Base-by-base conservation (phyloP, 352 stramenopile genomes). In the Peronospora belbahrii region DNA sequence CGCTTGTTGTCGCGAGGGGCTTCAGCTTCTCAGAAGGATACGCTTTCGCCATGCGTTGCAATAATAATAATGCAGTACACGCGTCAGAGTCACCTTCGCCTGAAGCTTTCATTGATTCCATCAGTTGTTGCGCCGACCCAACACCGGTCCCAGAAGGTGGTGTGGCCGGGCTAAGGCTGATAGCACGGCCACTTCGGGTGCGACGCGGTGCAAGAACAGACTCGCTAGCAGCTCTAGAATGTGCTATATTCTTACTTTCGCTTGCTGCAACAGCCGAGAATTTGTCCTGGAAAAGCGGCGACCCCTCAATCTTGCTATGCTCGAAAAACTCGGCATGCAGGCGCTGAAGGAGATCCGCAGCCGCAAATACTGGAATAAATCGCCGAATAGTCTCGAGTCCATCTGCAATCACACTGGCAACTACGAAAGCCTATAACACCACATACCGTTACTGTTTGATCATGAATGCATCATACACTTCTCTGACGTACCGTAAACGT, bases 291-390 rank as follows among this genome's bases (percentile, higher is more conserved):
- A 85, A 71, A 14, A 89, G 48, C 11, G 77, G 87, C 24, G 71
- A 58, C 9, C 70, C 69, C 27, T 87, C 64, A 0, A 58, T 58
- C 38, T 80, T 80, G 23, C 55, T 73, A 30, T 73, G 56, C 32
- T 79, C 50, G 27, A 94, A 90, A 41, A 94, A 94, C 42, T 88
- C 78, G 0, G 64, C 31, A 32, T 88, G 67, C 7, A 92, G 48
- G 18, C 80, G 75, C 55, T 94, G 82, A 14, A 94, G 56, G 8
- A 89, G 50, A 46, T 94, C 82, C 2, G 82, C 82, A 23, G 70
- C 82, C 38, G 63, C 78, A 52, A 94, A 94, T 4, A 89, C 75
- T 0, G 82, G 82, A 14, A 94, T 89, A 23, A 85, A 88, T 10
- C 67, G 49, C 65, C 69, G 82, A 51, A 94, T 83, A 2, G 69